These are phyloP conservation scores for Cocos nucifera DNA, from an alignment of 176 grass and related monocot genomes.

Conservation along the genomic window DNA sequence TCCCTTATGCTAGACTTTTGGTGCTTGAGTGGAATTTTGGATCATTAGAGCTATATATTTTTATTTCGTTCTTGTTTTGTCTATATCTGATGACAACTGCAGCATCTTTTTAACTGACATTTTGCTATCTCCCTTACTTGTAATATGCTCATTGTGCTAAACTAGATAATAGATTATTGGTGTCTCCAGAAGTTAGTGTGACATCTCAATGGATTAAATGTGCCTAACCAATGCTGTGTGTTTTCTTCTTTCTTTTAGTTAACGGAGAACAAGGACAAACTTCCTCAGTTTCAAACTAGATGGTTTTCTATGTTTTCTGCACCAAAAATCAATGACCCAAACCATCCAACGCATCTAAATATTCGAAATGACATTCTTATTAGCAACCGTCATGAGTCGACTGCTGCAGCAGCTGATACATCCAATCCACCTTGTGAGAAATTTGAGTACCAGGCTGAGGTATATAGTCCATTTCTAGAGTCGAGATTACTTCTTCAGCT, in stretches of 20 bases:
- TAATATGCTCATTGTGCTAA: neutral
- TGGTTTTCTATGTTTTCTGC: conserved; percentile 30
- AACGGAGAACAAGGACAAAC: conserved; percentile 21
- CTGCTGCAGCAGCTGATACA: conserved; percentile 50
- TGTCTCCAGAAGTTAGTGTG: neutral
- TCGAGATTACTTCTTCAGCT: conserved; percentile 4
- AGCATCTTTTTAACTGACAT: no score
- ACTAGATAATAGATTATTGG: neutral
- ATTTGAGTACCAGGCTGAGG: conserved; percentile 92
- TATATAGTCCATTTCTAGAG: conserved; percentile 9
- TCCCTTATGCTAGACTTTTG: no score
- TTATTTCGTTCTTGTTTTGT: no score
- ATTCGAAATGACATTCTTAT: conserved; percentile 28
- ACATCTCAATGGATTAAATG: neutral
- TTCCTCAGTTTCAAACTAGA: conserved; percentile 37
- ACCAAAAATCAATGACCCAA: conserved; percentile 15
- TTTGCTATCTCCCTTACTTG: no score
- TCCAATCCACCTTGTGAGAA: conserved; percentile 43
- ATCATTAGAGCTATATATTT: no score
- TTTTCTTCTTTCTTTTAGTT: conserved; percentile 29
- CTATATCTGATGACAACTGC: no score
- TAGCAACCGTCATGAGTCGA: conserved; percentile 55
- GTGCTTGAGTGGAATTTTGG: no score
- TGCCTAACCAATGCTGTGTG: neutral
- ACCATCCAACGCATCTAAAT: conserved; percentile 15